A percentile compares a stretch with the other conserved stretches of the same genome.
These are phyloP conservation scores for Candida tropicalis DNA, from an alignment of 1,139 yeast species.

Conservation along the genomic window DNA sequence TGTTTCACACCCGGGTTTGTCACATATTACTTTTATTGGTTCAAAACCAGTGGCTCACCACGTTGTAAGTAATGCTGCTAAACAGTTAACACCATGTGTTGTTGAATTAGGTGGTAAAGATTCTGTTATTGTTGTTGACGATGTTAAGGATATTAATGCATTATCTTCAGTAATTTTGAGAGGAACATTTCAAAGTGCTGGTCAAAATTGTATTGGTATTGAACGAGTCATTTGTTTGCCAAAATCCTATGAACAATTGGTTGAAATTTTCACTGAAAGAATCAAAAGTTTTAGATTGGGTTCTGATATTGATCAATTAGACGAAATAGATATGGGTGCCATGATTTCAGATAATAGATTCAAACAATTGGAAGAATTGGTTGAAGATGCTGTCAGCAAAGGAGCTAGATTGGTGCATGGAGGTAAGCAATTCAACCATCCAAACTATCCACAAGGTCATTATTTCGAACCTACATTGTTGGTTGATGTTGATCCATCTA, in stretches of 20 bases:
- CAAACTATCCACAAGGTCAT: conserved; percentile 93
- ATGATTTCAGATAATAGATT: conserved; percentile 82
- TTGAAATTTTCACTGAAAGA: conserved; percentile 56
- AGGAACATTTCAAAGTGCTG: conserved; percentile 95
- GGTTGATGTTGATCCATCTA: conserved; percentile 73
- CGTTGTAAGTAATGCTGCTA: conserved; percentile 80
- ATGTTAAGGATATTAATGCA: conserved; percentile 54
- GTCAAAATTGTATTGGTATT: conserved; percentile 96
- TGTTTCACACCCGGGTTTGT: conserved; percentile 77
- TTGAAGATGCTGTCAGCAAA: conserved; percentile 69
- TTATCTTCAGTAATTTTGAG: conserved; percentile 84
- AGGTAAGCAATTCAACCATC: conserved; percentile 78
- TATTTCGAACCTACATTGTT: conserved; percentile 88
- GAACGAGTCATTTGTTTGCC: conserved; percentile 87
- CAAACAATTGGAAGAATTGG: conserved; percentile 60
- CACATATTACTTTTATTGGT: conserved; percentile 93
- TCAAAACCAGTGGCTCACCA: conserved; percentile 92
- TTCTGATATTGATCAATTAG: conserved; percentile 86
- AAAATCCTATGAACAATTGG: conserved; percentile 62
- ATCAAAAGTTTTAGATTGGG: conserved; percentile 73
- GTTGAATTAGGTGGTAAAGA: conserved; percentile 97
- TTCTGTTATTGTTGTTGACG: conserved; percentile 82
- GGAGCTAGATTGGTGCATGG: conserved; percentile 86
- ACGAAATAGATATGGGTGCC: conserved; percentile 95
- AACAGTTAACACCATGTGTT: conserved; percentile 85